Conservation (phyloP, 495 filamentous ascomycete species). For the Chaetomium cochliodes region DNA sequence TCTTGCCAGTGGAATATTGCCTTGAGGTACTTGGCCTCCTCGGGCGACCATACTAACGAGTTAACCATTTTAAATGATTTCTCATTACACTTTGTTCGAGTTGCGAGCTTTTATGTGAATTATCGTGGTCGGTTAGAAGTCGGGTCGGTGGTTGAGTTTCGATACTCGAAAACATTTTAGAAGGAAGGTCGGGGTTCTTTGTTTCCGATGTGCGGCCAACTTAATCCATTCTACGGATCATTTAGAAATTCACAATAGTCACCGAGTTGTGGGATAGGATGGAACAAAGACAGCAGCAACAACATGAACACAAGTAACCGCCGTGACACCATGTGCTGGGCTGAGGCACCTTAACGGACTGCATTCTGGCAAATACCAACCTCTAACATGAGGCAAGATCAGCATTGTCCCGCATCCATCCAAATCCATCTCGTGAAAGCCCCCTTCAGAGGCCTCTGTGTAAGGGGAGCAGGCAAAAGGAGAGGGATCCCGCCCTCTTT, state of each 20-base stretch:
- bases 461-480: neutral
- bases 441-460: neutral
- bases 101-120: neutral
- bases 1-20: constrained; percentile 46
- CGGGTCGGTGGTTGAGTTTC: neutral
- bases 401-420: neutral
- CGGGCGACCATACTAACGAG: constrained; percentile 41
- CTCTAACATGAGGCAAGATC: constrained; percentile 27
- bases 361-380: constrained; percentile 38
- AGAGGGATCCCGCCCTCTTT: neutral
- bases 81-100: neutral
- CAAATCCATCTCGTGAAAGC: neutral
- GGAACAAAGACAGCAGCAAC: constrained; percentile 5
- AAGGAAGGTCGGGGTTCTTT: neutral
- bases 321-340: neutral
- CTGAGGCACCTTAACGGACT: constrained; percentile 1
- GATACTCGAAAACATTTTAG: neutral
- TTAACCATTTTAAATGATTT: constrained; percentile 28
- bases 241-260: neutral
- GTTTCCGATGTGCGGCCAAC: neutral
- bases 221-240: neutral
- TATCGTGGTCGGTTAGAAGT: neutral
- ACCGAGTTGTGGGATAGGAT: neutral
- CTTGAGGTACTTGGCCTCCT: constrained; percentile 45
- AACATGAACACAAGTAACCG: neutral